These are phyloP conservation scores for Candida palmyrensis DNA, from an alignment of 805 yeast species.

Conservation along the genomic window DNA sequence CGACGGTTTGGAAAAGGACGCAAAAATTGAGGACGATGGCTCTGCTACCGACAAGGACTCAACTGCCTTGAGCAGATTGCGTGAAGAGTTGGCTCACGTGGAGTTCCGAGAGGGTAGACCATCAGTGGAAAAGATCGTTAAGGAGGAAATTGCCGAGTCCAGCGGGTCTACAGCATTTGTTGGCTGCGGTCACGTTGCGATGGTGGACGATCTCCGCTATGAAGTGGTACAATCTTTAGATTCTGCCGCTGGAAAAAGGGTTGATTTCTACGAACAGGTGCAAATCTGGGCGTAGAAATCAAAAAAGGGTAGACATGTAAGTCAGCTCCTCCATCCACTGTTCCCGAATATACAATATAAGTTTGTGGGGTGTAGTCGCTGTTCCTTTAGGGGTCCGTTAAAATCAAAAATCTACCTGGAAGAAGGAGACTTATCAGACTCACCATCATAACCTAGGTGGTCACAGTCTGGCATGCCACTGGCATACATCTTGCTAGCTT, in stretches of 20 bases:
- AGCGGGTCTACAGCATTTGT: constrained; percentile 33
- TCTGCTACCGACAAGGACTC: background rate
- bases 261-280: constrained; percentile 71
- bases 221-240: constrained; percentile 37
- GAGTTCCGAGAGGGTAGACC: constrained; percentile 39
- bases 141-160: constrained; percentile 27
- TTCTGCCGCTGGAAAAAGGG: constrained; percentile 35
- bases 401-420: too few relatives aligned
- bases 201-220: constrained; percentile 29
- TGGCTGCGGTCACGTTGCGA: constrained; percentile 27
- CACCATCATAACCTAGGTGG: too few relatives aligned
- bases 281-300: constrained; percentile 62
- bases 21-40: constrained; percentile 2
- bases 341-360: too few relatives aligned
- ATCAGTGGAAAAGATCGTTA: constrained; percentile 25
- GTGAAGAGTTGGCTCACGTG: constrained; percentile 6
- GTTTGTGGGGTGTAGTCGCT: too few relatives aligned
- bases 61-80: constrained; percentile 3
- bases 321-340: too few relatives aligned
- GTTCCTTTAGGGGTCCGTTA: too few relatives aligned
- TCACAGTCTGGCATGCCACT: too few relatives aligned
- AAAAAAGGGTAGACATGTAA: too few relatives aligned
- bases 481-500: too few relatives aligned
- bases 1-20: constrained; percentile 6
- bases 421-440: too few relatives aligned